phyloP scores from a whole-genome alignment of 208 protist genomes.

The Acanthamoeba quina region DNA sequence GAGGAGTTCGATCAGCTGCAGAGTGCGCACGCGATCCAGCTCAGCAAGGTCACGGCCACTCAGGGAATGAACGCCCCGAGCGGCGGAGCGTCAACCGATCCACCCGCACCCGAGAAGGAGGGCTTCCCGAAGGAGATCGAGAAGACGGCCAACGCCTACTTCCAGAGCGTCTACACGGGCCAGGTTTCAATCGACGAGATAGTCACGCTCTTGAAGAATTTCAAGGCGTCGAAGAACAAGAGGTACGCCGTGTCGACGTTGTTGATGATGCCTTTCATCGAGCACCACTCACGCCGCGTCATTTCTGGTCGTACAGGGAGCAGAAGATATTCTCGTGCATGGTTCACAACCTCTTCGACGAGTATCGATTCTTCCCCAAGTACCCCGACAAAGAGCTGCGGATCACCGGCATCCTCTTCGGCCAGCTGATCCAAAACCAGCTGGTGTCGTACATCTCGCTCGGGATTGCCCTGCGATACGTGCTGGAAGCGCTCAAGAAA shows the following conservation, averaged over 20 bases:
- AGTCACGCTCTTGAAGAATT: constrained; percentile 84
- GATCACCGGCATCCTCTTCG: constrained; percentile 92
- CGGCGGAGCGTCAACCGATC: background rate
- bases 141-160: constrained; percentile 89
- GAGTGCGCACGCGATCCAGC: constrained; percentile 68
- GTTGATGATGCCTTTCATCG: background rate
- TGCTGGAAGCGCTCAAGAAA: constrained; percentile 95
- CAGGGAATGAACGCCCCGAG: background rate
- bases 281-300: background rate
- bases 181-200: constrained; percentile 88
- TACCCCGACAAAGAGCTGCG: constrained; percentile 92
- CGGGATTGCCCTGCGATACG: constrained; percentile 89
- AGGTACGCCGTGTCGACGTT: background rate
- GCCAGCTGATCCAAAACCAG: constrained; percentile 91
- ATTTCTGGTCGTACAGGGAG: constrained; percentile 78
- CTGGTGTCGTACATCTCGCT: constrained; percentile 88
- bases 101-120: constrained; percentile 69
- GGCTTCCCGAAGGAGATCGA: constrained; percentile 86
- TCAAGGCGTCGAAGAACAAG: constrained; percentile 84
- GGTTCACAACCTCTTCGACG: constrained; percentile 95
- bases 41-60: constrained; percentile 48
- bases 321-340: constrained; percentile 93
- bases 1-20: constrained; percentile 73
- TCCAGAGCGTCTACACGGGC: constrained; percentile 89
- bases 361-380: constrained; percentile 92